Conservation (phyloP, 257 asterid genomes). For the Vinca minor region DNA sequence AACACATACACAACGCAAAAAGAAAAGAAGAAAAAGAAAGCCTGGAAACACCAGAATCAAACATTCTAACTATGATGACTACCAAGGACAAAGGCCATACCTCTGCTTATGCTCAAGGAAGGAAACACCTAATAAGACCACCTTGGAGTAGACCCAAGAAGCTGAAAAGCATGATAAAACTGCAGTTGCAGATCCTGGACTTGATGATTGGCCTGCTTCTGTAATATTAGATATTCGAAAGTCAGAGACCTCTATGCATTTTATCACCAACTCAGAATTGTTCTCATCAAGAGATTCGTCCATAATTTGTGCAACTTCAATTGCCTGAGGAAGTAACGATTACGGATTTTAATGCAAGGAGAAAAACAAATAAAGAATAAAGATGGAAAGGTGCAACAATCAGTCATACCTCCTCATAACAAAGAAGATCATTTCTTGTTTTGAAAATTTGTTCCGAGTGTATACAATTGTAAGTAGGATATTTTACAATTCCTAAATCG, state of each 20-base stretch:
- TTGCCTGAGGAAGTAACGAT: constrained; percentile 46
- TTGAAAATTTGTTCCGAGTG: constrained; percentile 50
- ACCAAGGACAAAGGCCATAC: constrained; percentile 28
- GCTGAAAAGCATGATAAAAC: constrained; percentile 62
- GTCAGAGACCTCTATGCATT: constrained; percentile 61
- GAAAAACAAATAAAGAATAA: constrained; percentile 13
- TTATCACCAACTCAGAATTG: constrained; percentile 48
- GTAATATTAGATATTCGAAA: constrained; percentile 35
- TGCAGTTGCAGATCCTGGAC: constrained; percentile 35
- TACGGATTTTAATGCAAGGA: not conserved
- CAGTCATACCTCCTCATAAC: constrained; percentile 73
- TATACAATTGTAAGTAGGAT: constrained; percentile 76
- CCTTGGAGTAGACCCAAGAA: constrained; percentile 82
- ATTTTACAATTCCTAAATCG: constrained; percentile 77
- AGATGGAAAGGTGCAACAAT: constrained; percentile 7
- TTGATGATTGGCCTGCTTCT: constrained; percentile 33
- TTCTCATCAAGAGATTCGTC: constrained; percentile 64
- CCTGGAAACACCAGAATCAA: not conserved
- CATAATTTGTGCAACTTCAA: constrained; percentile 83
- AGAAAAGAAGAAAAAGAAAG: not conserved
- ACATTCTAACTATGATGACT: constrained; percentile 2
- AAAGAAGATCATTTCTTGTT: constrained; percentile 54
- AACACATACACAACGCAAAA: no score
- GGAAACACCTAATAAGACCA: constrained; percentile 77
- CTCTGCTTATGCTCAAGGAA: constrained; percentile 78